These are phyloP conservation scores for Trypanosomatidae sp. DNA, from an alignment of 208 protist genomes.

Conservation along the genomic window DNA sequence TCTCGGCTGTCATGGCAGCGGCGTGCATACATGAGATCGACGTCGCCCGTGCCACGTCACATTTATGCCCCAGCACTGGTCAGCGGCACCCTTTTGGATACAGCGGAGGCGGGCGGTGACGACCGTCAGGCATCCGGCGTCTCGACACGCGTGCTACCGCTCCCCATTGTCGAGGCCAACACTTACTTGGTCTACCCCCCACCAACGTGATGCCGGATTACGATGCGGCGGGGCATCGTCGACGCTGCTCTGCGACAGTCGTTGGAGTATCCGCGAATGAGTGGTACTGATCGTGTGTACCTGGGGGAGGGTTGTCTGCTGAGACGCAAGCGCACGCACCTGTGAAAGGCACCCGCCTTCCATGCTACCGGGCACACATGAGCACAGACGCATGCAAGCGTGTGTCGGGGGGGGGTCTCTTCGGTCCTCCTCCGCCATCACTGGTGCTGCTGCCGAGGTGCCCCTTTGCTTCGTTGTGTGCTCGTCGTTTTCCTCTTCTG, in stretches of 20 bases:
- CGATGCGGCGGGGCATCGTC: conserved; percentile 8
- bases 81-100: conserved; percentile 18
- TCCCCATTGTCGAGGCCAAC: conserved; percentile 31
- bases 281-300: background rate
- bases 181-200: conserved; percentile 25
- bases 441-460: background rate
- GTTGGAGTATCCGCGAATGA: background rate
- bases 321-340: background rate
- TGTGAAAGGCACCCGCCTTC: background rate
- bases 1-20: background rate
- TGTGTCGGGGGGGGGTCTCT: background rate
- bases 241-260: conserved; percentile 4
- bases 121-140: background rate
- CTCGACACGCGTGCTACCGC: conserved; percentile 10
- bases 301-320: background rate
- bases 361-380: background rate
- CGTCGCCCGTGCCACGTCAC: background rate
- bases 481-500: background rate
- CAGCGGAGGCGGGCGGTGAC: conserved; percentile 12
- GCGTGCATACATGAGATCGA: background rate
- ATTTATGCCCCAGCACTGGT: background rate
- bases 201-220: conserved; percentile 22
- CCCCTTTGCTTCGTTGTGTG: background rate
- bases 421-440: background rate
- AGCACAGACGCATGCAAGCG: background rate